These are phyloP conservation scores for Stenocarpella maydis DNA, from an alignment of 2,329 filamentous ascomycete species.

Conservation along the genomic window DNA sequence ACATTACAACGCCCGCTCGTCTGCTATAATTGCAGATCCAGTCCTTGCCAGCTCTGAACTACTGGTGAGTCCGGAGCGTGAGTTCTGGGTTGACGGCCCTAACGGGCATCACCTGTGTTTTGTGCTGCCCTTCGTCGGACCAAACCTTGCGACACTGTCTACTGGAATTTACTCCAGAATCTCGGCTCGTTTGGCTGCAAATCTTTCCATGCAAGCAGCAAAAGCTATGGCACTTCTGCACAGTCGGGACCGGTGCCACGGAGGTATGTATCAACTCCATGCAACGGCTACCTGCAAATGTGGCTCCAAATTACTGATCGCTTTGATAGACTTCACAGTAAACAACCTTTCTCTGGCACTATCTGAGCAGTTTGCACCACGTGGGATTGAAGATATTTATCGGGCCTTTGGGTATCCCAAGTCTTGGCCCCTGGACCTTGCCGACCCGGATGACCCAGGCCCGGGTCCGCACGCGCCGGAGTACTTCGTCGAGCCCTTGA, in stretches of 20 bases:
- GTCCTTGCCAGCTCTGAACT: background rate
- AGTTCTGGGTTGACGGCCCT: slow-evolving; percentile 4
- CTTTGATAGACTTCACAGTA: background rate
- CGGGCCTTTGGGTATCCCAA: background rate
- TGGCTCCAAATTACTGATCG: background rate
- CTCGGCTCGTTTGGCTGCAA: background rate
- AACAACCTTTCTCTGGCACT: background rate
- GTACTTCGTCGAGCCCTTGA: background rate
- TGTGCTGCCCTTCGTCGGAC: slow-evolving; percentile 4
- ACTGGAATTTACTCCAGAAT: background rate
- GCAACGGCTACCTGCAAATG: background rate
- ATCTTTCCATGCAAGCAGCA: background rate
- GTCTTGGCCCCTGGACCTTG: background rate
- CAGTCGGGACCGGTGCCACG: background rate
- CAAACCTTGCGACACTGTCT: slow-evolving; percentile 8
- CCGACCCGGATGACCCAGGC: background rate
- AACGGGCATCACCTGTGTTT: slow-evolving; percentile 12
- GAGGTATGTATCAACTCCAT: background rate
- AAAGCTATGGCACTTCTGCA: background rate
- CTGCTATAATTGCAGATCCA: background rate
- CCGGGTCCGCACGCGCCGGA: background rate
- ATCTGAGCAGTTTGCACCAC: background rate
- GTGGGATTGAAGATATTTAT: background rate
- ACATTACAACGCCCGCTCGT: background rate
- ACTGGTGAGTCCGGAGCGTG: background rate